Percentiles rank a stretch among this genome's conserved stretches.
phyloP scores from a whole-genome alignment of 1,284 basidiomycete species.

The Trametes polyzona region DNA sequence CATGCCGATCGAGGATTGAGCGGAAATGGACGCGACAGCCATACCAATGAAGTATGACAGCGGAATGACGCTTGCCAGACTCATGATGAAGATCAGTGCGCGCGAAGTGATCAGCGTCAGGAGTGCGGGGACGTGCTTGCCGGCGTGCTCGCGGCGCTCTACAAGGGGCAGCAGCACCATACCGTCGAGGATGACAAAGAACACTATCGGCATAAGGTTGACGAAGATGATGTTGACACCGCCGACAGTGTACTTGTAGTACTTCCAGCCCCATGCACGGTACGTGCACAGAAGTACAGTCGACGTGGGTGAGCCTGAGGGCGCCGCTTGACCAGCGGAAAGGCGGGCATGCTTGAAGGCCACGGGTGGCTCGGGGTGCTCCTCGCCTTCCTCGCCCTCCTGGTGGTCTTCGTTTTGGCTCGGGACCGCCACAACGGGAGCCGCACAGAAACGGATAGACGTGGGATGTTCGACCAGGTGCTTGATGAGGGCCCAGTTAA shows the following conservation, averaged over 20 bases:
- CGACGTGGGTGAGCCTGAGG: slow-evolving; percentile 71
- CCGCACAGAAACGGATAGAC: slow-evolving; percentile 90
- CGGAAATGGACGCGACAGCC: slow-evolving; percentile 98
- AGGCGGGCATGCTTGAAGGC: slow-evolving; percentile 63
- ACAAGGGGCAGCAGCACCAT: slow-evolving; percentile 80
- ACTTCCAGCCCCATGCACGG: slow-evolving; percentile 87
- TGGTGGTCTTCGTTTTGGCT: slow-evolving; percentile 34
- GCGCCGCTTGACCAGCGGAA: slow-evolving; percentile 73
- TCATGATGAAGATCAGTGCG: slow-evolving; percentile 83
- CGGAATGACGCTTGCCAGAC: slow-evolving; percentile 92
- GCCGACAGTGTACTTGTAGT: slow-evolving; percentile 99
- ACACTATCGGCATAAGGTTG: slow-evolving; percentile 92
- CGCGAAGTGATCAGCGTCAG: slow-evolving; percentile 76
- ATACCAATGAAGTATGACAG: slow-evolving; percentile 99
- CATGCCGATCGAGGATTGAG: slow-evolving; percentile 98
- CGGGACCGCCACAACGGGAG: slow-evolving; percentile 58
- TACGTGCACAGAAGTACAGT: slow-evolving; percentile 97
- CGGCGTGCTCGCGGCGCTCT: slow-evolving; percentile 56
- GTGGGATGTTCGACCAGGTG: slow-evolving; percentile 84
- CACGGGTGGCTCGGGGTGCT: slow-evolving; percentile 39
- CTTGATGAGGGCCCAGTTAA: slow-evolving; percentile 92
- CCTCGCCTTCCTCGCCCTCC: slow-evolving; percentile 28
- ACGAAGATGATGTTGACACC: slow-evolving; percentile 99
- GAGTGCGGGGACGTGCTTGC: slow-evolving; percentile 65
- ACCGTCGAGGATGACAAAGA: slow-evolving; percentile 95